A percentile compares a stretch with the other conserved stretches of the same genome.
Evolutionary conservation across 768 basidiomycete genomes (phyloP).

Genomic region (Lactarius indigo): DNA sequence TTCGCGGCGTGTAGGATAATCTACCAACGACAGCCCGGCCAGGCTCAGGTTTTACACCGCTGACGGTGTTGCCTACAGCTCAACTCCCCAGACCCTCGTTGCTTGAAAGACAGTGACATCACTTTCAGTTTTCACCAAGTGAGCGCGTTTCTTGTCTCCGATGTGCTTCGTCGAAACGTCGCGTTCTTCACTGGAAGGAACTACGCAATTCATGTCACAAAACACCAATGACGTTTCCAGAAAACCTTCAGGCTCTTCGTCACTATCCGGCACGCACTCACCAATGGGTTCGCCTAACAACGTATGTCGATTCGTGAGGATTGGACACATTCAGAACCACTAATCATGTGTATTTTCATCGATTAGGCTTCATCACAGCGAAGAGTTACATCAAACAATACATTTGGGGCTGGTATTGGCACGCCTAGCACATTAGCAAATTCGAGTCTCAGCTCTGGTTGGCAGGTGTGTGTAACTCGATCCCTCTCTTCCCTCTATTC

Average conservation of each 20-base stretch:
- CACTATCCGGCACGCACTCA: slow-evolving; percentile 59
- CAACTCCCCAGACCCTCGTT: neutral
- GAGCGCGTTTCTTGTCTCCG: neutral
- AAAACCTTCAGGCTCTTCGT: slow-evolving; percentile 69
- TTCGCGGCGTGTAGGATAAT: neutral
- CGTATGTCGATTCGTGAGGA: slow-evolving; percentile 37
- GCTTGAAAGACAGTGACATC: slow-evolving; percentile 7
- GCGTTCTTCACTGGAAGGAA: slow-evolving; percentile 14
- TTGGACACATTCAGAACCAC: slow-evolving; percentile 16
- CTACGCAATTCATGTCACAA: slow-evolving; percentile 30
- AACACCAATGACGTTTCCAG: slow-evolving; percentile 40
- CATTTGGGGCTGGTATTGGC: slow-evolving; percentile 52
- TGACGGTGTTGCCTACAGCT: neutral
- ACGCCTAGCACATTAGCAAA: slow-evolving; percentile 42
- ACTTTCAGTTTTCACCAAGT: slow-evolving; percentile 2
- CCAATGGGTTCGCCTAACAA: slow-evolving; percentile 57
- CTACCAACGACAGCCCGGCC: neutral
- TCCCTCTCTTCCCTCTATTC: slow-evolving; percentile 28
- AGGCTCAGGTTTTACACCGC: slow-evolving; percentile 1
- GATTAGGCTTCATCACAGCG: slow-evolving; percentile 42
- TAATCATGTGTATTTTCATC: slow-evolving; percentile 8
- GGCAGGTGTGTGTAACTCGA: slow-evolving; percentile 51
- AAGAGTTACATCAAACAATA: slow-evolving; percentile 44
- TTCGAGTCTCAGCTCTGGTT: slow-evolving; percentile 53
- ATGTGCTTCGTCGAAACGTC: neutral